Conservation (phyloP, 345 rosid genomes). For the Eucalyptus pauciflora region DNA sequence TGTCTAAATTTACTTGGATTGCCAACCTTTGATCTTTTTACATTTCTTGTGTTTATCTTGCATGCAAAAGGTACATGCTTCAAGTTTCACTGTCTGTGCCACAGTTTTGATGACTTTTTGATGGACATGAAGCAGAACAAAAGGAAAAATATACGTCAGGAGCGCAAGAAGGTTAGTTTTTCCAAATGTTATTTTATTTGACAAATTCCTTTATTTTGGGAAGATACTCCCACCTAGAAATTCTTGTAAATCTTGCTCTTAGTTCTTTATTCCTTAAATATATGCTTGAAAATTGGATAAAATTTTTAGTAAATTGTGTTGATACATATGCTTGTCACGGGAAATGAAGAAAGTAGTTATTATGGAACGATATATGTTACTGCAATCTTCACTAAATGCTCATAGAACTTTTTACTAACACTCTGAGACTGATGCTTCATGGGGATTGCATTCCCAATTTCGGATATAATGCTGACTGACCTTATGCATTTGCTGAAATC, state of each 20-base stretch:
- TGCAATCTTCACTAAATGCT: neutral
- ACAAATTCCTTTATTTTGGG: neutral
- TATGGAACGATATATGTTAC: neutral
- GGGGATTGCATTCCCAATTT: neutral
- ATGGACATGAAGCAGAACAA: constrained; percentile 94
- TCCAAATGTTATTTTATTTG: neutral
- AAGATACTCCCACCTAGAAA: neutral
- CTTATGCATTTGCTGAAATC: neutral
- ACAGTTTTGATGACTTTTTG: constrained; percentile 92
- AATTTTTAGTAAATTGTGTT: neutral
- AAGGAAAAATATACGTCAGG: constrained; percentile 86
- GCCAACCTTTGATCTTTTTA: neutral
- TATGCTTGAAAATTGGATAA: neutral
- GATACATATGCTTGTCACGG: neutral
- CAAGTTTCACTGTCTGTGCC: neutral
- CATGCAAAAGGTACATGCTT: neutral
- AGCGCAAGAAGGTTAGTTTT: constrained; percentile 74
- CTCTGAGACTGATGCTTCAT: neutral
- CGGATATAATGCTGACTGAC: neutral
- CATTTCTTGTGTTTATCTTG: neutral
- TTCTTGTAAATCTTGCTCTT: neutral
- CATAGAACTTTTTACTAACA: neutral
- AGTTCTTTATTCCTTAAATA: neutral
- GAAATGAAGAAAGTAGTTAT: neutral
- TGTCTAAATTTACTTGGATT: neutral